Conservation (phyloP, 2,329 filamentous ascomycete species). For the Alternaria viburni region DNA sequence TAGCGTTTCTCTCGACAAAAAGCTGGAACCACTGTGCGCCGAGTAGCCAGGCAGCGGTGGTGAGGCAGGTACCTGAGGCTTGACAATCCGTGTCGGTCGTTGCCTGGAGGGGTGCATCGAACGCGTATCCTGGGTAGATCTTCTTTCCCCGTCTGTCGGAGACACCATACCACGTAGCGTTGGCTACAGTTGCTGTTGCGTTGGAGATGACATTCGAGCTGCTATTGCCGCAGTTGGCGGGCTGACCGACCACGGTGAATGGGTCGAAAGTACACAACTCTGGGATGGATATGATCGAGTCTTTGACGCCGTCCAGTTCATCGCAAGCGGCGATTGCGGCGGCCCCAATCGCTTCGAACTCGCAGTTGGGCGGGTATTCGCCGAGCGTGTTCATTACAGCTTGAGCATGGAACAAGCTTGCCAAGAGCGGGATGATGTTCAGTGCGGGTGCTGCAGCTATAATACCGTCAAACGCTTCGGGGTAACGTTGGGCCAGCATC, state of each 20-base stretch:
- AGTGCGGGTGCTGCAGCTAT: conserved; percentile 43
- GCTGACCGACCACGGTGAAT: conserved; percentile 7
- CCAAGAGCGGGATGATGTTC: conserved; percentile 27
- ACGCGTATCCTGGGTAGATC: neutral
- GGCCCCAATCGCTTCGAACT: conserved; percentile 31
- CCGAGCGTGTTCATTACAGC: conserved; percentile 37
- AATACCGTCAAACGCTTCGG: conserved; percentile 43
- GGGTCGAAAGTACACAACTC: conserved; percentile 34
- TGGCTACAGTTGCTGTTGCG: neutral
- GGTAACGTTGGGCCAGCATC: conserved; percentile 42
- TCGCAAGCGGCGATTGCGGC: conserved; percentile 36
- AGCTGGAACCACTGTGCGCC: neutral
- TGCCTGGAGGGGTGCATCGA: neutral
- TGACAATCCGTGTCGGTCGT: neutral
- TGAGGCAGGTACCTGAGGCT: neutral
- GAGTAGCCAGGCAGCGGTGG: neutral
- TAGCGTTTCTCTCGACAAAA: neutral
- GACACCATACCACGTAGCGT: neutral
- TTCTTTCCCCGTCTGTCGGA: neutral
- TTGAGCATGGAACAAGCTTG: conserved; percentile 33
- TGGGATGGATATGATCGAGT: conserved; percentile 45
- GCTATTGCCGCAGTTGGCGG: neutral
- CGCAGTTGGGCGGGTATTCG: conserved; percentile 31
- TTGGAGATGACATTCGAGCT: neutral
- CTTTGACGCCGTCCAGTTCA: conserved; percentile 28